Percentiles rank a stretch among this genome's conserved stretches.
These are phyloP conservation scores for Eucalyptus melliodora DNA, from an alignment of 345 rosid species.

Conservation along the genomic window DNA sequence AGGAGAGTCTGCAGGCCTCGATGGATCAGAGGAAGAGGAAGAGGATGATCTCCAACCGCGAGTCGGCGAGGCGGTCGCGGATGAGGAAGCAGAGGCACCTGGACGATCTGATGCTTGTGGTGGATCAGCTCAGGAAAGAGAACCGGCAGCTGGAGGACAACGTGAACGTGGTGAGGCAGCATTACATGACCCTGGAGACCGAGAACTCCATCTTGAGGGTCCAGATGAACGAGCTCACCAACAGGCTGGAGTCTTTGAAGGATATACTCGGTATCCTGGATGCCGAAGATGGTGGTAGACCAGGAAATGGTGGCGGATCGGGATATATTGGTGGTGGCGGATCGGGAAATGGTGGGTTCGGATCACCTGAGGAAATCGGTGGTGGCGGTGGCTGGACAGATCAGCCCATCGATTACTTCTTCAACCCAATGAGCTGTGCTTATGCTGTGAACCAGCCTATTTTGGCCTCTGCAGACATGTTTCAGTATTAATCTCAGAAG, in stretches of 20 bases:
- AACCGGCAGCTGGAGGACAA: conserved; percentile 46
- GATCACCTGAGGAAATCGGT: conserved; percentile 3
- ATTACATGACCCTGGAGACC: conserved; percentile 43
- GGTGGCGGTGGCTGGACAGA: neutral
- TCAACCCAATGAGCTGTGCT: conserved; percentile 31
- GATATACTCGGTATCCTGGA: conserved; percentile 38
- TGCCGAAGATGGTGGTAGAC: neutral
- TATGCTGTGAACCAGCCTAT: conserved; percentile 51
- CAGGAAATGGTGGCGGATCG: neutral
- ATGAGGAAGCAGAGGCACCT: conserved; percentile 87
- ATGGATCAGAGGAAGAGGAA: conserved; percentile 87
- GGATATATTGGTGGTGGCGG: neutral
- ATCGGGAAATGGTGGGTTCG: neutral
- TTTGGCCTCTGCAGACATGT: conserved; percentile 59
- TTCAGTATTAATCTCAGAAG: conserved; percentile 17
- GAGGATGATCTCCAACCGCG: conserved; percentile 89
- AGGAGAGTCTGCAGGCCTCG: conserved; percentile 31
- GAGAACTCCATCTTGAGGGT: conserved; percentile 75
- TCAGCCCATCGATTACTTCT: conserved; percentile 4
- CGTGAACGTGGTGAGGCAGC: conserved; percentile 45
- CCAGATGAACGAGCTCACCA: conserved; percentile 52
- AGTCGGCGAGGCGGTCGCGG: conserved; percentile 92
- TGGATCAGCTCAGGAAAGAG: conserved; percentile 34
- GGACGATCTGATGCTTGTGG: conserved; percentile 65
- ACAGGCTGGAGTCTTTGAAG: conserved; percentile 60